Evolutionary conservation across 495 filamentous ascomycete species (phyloP), one percentile per base, ranked within the genome.

Genomic region (Usnea hakonensis): DNA sequence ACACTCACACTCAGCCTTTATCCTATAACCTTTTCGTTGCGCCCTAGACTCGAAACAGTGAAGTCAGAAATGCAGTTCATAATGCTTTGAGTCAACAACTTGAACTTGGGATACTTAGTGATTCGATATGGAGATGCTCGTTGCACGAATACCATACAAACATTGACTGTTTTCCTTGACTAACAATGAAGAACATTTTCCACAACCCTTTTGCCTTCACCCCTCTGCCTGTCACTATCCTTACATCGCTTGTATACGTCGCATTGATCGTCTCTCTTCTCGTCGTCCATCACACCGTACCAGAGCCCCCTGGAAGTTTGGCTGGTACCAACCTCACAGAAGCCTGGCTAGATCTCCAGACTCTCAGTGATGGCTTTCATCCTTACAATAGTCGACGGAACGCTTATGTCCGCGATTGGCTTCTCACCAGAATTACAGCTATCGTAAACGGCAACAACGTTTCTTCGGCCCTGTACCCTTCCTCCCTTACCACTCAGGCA

Each of bases 371-470:
- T 58, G 82, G 81, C 0, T 95, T 88, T 68, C 94, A 95, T 68
- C 94, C 93, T 0, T 95, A 89, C 73, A 97, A 97, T 73, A 90
- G 86, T 37, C 85, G 77, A 40, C 78, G 80, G 61, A 97, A 96
- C 68, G 94, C 95, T 65, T 80, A 85, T 9, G 81, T 96, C 23
- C 83, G 87, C 60, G 77, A 82, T 30, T 96, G 86, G 79, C 73
- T 98, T n/a, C 74, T 97, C 50, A 62, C 74, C 32, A 81, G 91
- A 53, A 81, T 96, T 63, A 72, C 86, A 61, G 78, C 76, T 32
- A 93, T 96, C 53, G 66, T 90, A 63, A 75, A 81, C 9, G 69
- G 74, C 28, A 89, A 87, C 70, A 8, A 74, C 21, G 35, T 41
- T 32, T 75, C 50, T 58, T 60, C 62, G 35, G 67, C 60, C 43